Conservation (phyloP, 169 alveolate species). For the Cryptosporidium sp. region DNA sequence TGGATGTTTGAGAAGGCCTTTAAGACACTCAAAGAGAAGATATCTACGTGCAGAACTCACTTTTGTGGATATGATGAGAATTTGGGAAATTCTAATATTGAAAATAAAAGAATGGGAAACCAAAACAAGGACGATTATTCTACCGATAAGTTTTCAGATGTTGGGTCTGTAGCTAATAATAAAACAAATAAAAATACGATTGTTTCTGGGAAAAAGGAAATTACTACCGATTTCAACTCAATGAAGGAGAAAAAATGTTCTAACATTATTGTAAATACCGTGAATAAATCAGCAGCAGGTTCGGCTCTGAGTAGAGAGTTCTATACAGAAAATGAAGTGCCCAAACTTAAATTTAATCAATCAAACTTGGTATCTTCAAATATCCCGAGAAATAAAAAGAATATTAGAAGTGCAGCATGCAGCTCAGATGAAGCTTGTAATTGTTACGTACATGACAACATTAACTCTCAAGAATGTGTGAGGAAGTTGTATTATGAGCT, state of each 20-base stretch:
- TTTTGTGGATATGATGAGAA: constrained; percentile 54
- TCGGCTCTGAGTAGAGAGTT: not conserved
- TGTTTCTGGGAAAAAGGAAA: not conserved
- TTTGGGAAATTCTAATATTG: not conserved
- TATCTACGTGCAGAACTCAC: constrained; percentile 22
- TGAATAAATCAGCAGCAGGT: not conserved
- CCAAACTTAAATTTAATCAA: not conserved
- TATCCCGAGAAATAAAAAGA: constrained; percentile 6
- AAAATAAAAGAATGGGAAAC: not conserved
- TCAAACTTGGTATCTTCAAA: not conserved
- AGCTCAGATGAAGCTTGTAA: constrained; percentile 64
- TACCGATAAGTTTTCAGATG: not conserved
- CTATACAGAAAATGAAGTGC: not conserved
- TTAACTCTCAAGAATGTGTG: constrained; percentile 43
- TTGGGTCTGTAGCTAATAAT: not conserved
- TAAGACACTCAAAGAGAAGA: constrained; percentile 36
- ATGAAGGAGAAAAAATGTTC: not conserved
- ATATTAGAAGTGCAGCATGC: not conserved
- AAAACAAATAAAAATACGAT: not conserved
- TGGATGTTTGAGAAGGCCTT: constrained; percentile 72
- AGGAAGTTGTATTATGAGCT: constrained; percentile 76
- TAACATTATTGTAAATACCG: not conserved
- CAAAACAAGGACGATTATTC: not conserved
- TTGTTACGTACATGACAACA: constrained; percentile 50
- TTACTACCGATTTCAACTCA: not conserved